Percentiles rank a stretch among this genome's conserved stretches.
Conservation (phyloP, 768 basidiomycete genomes). For the Vararia minispora region DNA sequence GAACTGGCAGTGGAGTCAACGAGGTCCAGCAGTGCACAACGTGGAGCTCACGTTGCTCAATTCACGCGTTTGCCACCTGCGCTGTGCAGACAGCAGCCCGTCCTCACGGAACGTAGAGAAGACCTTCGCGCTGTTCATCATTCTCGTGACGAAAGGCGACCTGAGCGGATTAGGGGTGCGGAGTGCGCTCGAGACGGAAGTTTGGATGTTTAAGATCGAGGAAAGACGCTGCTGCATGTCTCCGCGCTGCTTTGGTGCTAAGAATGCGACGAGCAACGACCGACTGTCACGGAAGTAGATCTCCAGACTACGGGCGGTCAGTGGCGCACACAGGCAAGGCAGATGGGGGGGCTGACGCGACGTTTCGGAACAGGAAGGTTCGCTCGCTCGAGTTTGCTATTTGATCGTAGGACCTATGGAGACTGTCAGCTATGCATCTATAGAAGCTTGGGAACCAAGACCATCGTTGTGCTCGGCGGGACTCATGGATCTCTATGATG, state of each 20-base stretch:
- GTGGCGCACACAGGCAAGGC: not conserved
- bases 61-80: conserved; percentile 81
- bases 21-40: conserved; percentile 1
- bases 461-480: conserved; percentile 79
- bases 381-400: conserved; percentile 70
- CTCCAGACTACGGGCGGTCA: conserved; percentile 48
- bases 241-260: conserved; percentile 53
- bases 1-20: conserved; percentile 49
- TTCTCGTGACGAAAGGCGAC: conserved; percentile 43
- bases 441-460: conserved; percentile 23
- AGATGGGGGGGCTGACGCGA: conserved; percentile 48
- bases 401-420: conserved; percentile 63
- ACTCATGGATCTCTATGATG: conserved; percentile 66
- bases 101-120: conserved; percentile 41
- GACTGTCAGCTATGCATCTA: not conserved
- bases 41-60: conserved; percentile 69
- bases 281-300: conserved; percentile 90
- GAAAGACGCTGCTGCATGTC: conserved; percentile 45
- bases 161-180: conserved; percentile 41
- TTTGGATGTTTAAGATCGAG: conserved; percentile 28
- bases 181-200: conserved; percentile 12
- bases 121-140: conserved; percentile 33
- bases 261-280: conserved; percentile 75
- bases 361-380: conserved; percentile 83
- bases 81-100: conserved; percentile 59